Base-by-base conservation (phyloP, 1,139 yeast genomes). In the Ogataea hybrid region DNA sequence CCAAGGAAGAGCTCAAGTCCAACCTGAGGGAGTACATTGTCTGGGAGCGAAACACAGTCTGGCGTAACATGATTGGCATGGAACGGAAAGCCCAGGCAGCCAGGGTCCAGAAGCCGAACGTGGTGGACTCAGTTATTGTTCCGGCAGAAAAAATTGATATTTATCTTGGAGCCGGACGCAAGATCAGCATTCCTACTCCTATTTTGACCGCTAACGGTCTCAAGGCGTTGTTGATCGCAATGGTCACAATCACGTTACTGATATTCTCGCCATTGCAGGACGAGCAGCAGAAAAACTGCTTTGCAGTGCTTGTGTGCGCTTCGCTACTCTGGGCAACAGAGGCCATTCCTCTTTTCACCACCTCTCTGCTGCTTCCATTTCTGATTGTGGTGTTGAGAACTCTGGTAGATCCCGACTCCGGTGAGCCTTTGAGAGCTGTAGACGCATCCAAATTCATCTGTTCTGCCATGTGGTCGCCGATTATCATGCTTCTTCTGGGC, bases 11-110 rank as follows among this genome's bases (percentile, higher is more conserved):
- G 55, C 72, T 90, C 47, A 76, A 83, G 48, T 72, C 87, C 12
- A 87, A 87, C 54, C 67, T 90, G 48, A 74, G 97, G 46, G 97
- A 90, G 56, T 95, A 89, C 63, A 86, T 90, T 37, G 96, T 89
- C 14, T 90, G 96, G 95, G 97, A 89, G 64, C 76, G 97, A 62
- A 88, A 88, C 62, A 90, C 97, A 0, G 97, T 90, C 18, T 90
- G 97, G 97, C 83, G 92, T 58, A 97, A 90, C 60, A 83, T 90
- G 87, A 83, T 89, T 60, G 92, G 92, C 10, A 67, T 89, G 57
- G 96, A 90, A 62, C 77, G 95, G 58, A 81, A 75, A 48, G 68
- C 81, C 2, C 82, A 79, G 50, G 76, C 75, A 29, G 79, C 79
- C 2, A 65, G 68, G 39, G 64, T 72, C 5, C 49, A 54, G 34